Conservation (phyloP, 805 yeast species). For the Ogataea saltuana region DNA sequence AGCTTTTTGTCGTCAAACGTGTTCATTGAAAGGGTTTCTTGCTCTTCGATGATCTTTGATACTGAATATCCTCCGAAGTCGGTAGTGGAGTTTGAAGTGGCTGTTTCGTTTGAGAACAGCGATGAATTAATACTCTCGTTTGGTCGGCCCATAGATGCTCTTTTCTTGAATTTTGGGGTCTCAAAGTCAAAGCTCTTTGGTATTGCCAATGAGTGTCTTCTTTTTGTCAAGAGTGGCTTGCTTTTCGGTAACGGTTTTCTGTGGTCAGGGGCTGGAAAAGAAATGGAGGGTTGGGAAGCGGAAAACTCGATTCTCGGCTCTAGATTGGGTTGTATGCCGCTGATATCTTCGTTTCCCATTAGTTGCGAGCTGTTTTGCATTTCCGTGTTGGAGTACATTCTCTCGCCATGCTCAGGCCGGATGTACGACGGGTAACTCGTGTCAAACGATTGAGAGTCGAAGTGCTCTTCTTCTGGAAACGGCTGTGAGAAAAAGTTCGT, state of each 20-base stretch:
- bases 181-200: not conserved
- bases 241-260: not conserved
- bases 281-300: not conserved
- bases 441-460: too few species aligned
- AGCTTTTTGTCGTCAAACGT: constrained; percentile 16
- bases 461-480: not conserved
- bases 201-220: constrained; percentile 1
- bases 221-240: constrained; percentile 1
- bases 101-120: not conserved
- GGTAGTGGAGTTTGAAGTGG: not conserved
- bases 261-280: not conserved
- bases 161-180: not conserved
- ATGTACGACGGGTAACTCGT: too few species aligned
- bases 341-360: too few species aligned
- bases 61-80: not conserved
- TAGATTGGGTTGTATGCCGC: too few species aligned
- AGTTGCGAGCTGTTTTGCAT: too few species aligned
- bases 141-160: too few species aligned
- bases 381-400: too few species aligned
- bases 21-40: not conserved
- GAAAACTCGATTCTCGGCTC: too few species aligned
- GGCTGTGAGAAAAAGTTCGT: not conserved
- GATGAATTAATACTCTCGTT: not conserved
- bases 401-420: too few species aligned
- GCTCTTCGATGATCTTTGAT: not conserved